These are phyloP conservation scores for Apophysomyces elegans DNA, from an alignment of 371 early-diverging fungal genomes.

Conservation along the genomic window DNA sequence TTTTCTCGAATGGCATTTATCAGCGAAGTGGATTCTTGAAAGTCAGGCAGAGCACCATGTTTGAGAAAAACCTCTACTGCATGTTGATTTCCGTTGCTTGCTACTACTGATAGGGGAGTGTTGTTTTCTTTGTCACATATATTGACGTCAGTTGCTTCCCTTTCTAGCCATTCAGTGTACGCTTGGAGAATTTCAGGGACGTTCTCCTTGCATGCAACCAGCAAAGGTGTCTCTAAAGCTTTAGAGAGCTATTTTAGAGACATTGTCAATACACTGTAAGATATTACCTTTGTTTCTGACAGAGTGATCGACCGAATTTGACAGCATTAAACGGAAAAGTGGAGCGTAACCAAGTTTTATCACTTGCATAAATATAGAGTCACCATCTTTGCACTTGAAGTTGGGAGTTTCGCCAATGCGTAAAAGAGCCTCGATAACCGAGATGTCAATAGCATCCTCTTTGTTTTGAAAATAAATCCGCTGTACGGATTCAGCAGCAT, in stretches of 20 bases:
- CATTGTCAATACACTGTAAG: background rate
- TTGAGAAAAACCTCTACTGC: slow-evolving; percentile 32
- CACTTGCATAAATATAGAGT: slow-evolving; percentile 37
- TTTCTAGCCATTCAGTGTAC: slow-evolving; percentile 8
- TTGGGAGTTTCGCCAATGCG: slow-evolving; percentile 34
- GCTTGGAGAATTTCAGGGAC: slow-evolving; percentile 11
- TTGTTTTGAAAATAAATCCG: slow-evolving; percentile 1
- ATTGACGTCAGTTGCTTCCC: slow-evolving; percentile 21
- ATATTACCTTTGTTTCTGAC: slow-evolving; percentile 32
- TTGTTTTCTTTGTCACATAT: slow-evolving; percentile 16
- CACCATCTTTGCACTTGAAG: slow-evolving; percentile 19
- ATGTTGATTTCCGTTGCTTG: slow-evolving; percentile 26
- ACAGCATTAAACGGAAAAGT: slow-evolving; percentile 21
- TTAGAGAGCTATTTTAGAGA: background rate
- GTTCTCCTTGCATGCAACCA: slow-evolving; percentile 21
- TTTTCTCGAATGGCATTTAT: background rate
- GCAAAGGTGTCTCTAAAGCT: slow-evolving; percentile 30
- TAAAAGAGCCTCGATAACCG: slow-evolving; percentile 17
- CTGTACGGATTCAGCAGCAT: slow-evolving; percentile 27
- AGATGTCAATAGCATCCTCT: background rate
- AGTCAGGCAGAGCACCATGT: slow-evolving; percentile 36
- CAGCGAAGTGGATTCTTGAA: background rate
- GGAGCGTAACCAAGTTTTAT: slow-evolving; percentile 18
- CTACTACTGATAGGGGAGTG: slow-evolving; percentile 40
- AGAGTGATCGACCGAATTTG: slow-evolving; percentile 23